These are phyloP conservation scores for Barnettozyma wickerhamii DNA, from an alignment of 805 yeast genomes.

Conservation along the genomic window DNA sequence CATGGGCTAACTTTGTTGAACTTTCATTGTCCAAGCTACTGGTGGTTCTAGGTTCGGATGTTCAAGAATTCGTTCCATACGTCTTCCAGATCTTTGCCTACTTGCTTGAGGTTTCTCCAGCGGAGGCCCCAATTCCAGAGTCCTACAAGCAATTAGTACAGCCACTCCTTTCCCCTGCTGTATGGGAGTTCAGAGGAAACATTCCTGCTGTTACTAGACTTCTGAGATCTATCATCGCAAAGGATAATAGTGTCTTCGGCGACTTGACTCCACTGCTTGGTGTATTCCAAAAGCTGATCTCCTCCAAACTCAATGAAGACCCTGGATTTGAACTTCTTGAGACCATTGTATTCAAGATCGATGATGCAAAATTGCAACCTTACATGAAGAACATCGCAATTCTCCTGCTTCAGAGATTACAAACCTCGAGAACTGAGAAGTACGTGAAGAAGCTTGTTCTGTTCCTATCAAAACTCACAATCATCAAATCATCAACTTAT, in stretches of 20 bases:
- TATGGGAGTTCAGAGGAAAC: conserved; percentile 93
- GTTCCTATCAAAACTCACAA: conserved; percentile 53
- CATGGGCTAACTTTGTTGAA: conserved; percentile 31
- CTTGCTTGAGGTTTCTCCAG: conserved; percentile 59
- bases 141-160: conserved; percentile 62
- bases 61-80: conserved; percentile 93
- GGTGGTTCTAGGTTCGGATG: conserved; percentile 69
- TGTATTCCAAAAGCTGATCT: conserved; percentile 89
- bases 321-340: conserved; percentile 85
- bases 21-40: conserved; percentile 64
- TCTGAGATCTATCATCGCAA: conserved; percentile 57
- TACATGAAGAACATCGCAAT: conserved; percentile 70
- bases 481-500: conserved; percentile 45
- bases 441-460: conserved; percentile 67
- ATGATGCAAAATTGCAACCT: conserved; percentile 43
- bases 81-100: conserved; percentile 86
- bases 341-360: conserved; percentile 55
- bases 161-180: conserved; percentile 83
- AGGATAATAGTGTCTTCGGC: conserved; percentile 31
- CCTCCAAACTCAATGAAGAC: conserved; percentile 76
- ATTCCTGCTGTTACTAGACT: conserved; percentile 89
- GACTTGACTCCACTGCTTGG: conserved; percentile 80
- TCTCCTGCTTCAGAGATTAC: conserved; percentile 74
- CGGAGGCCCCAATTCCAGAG: conserved; percentile 48
- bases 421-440: conserved; percentile 76